A percentile compares a stretch with the other conserved stretches of the same genome.
These are phyloP conservation scores for Geoglossum cookeanum DNA, from an alignment of 2,329 filamentous ascomycete species.

Conservation along the genomic window DNA sequence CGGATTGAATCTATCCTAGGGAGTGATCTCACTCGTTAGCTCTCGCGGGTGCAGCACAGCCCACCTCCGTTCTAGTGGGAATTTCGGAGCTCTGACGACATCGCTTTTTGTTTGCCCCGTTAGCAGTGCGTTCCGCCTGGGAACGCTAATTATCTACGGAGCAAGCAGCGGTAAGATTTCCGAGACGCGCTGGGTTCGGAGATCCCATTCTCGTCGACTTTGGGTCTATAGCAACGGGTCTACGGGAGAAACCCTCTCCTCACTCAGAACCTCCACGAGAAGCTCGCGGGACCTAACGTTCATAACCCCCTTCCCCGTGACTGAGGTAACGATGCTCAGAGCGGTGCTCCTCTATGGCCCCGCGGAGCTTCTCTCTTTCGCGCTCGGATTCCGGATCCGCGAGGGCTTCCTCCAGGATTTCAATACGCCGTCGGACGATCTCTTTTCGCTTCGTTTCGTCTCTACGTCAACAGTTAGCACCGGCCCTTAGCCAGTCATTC, in stretches of 20 bases:
- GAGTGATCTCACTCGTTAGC: not conserved
- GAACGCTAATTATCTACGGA: slow-evolving; percentile 25
- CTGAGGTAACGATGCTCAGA: slow-evolving; percentile 15
- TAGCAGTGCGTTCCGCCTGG: slow-evolving; percentile 20
- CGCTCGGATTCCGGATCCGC: slow-evolving; percentile 17
- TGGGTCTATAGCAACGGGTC: slow-evolving; percentile 4
- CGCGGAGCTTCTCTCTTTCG: slow-evolving; percentile 24
- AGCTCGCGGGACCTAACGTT: slow-evolving; percentile 19
- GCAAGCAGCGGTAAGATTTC: slow-evolving; percentile 25
- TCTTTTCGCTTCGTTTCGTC: not conserved
- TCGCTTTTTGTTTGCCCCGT: slow-evolving; percentile 26
- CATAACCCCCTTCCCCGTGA: slow-evolving; percentile 13
- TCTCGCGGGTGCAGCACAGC: not conserved
- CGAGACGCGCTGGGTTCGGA: slow-evolving; percentile 18
- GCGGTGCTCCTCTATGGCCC: slow-evolving; percentile 24
- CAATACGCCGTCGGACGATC: slow-evolving; percentile 12
- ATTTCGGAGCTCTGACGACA: slow-evolving; percentile 22
- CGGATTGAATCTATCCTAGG: not conserved
- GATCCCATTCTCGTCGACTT: not conserved
- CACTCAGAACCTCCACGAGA: slow-evolving; percentile 16
- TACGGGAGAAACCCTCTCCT: slow-evolving; percentile 13
- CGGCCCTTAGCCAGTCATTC: not conserved
- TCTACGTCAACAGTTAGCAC: not conserved
- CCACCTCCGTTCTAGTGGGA: slow-evolving; percentile 15
- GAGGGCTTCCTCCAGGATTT: slow-evolving; percentile 17